Percentiles rank a stretch among this genome's conserved stretches.
Conservation (phyloP, 768 basidiomycete species). For the Chiua virens region DNA sequence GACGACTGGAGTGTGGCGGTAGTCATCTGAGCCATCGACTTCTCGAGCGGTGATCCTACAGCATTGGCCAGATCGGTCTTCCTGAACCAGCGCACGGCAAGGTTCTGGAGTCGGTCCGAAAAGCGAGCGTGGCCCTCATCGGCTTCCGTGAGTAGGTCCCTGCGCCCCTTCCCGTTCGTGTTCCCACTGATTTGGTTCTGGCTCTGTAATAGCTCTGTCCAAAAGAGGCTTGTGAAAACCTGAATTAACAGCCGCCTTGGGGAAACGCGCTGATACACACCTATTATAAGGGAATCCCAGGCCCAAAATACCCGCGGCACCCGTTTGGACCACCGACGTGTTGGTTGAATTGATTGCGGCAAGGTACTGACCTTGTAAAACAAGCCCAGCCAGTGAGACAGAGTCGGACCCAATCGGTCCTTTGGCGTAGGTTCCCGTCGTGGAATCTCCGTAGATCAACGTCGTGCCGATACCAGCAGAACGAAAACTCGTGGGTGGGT, state of each 20-base stretch:
- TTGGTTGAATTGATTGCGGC: constrained; percentile 70
- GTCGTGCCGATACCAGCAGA: constrained; percentile 45
- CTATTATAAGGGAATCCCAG: constrained; percentile 75
- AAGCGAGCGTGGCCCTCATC: neutral
- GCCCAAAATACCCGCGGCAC: constrained; percentile 68
- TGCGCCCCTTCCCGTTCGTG: neutral
- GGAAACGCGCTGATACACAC: constrained; percentile 34
- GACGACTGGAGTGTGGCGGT: constrained; percentile 39
- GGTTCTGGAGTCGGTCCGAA: constrained; percentile 8
- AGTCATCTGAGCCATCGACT: constrained; percentile 6
- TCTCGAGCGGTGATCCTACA: neutral
- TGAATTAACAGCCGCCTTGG: no score
- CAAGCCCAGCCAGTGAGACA: constrained; percentile 53
- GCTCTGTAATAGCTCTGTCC: constrained; percentile 38
- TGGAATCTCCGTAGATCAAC: constrained; percentile 70
- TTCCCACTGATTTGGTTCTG: neutral
- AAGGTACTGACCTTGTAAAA: constrained; percentile 53
- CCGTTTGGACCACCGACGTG: constrained; percentile 55
- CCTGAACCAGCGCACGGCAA: constrained; percentile 20
- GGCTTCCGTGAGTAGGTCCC: neutral
- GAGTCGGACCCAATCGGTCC: constrained; percentile 63
- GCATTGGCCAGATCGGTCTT: constrained; percentile 3
- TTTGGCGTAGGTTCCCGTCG: constrained; percentile 64
- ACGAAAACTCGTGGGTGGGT: constrained; percentile 49
- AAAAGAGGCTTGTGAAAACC: constrained; percentile 42